phyloP scores from a whole-genome alignment of 805 yeast species.

The Sugiyamaella qingdaonensis region DNA sequence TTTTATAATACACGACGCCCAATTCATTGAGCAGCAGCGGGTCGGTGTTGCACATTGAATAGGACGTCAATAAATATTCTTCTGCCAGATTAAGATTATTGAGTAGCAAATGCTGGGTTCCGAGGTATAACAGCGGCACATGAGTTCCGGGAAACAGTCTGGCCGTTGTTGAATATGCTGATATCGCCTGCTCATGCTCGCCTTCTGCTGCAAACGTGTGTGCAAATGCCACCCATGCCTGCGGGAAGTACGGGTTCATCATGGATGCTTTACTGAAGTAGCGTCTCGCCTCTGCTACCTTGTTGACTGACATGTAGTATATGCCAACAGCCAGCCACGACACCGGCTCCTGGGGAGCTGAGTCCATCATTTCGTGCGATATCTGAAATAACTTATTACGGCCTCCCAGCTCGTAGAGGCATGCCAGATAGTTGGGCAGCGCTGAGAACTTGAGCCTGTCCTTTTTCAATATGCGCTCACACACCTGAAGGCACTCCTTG shows the following conservation, averaged over 20 bases:
- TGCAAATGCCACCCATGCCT: slow-evolving; percentile 98
- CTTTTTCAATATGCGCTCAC: slow-evolving; percentile 46
- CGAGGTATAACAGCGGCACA: slow-evolving; percentile 81
- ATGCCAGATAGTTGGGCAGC: slow-evolving; percentile 74
- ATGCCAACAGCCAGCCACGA: slow-evolving; percentile 94
- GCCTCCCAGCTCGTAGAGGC: slow-evolving; percentile 79
- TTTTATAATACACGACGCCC: slow-evolving; percentile 87
- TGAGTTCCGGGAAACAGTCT: slow-evolving; percentile 74
- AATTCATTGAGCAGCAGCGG: slow-evolving; percentile 86
- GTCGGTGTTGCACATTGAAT: slow-evolving; percentile 74
- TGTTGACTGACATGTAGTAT: slow-evolving; percentile 72
- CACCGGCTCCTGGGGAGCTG: slow-evolving; percentile 72
- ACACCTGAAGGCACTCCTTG: slow-evolving; percentile 66
- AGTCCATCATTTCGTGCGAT: slow-evolving; percentile 82
- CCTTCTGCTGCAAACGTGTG: slow-evolving; percentile 97
- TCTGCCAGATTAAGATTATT: slow-evolving; percentile 77
- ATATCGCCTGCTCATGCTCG: slow-evolving; percentile 97
- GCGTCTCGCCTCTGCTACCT: slow-evolving; percentile 76
- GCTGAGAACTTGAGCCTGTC: slow-evolving; percentile 72
- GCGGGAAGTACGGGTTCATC: slow-evolving; percentile 83
- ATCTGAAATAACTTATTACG: slow-evolving; percentile 72
- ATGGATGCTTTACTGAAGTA: slow-evolving; percentile 87
- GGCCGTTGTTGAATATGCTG: slow-evolving; percentile 95
- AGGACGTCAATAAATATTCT: slow-evolving; percentile 75
- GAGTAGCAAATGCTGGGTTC: slow-evolving; percentile 94